These are phyloP conservation scores for Cercospora zeina DNA, from an alignment of 2,329 filamentous ascomycete genomes.

Conservation along the genomic window DNA sequence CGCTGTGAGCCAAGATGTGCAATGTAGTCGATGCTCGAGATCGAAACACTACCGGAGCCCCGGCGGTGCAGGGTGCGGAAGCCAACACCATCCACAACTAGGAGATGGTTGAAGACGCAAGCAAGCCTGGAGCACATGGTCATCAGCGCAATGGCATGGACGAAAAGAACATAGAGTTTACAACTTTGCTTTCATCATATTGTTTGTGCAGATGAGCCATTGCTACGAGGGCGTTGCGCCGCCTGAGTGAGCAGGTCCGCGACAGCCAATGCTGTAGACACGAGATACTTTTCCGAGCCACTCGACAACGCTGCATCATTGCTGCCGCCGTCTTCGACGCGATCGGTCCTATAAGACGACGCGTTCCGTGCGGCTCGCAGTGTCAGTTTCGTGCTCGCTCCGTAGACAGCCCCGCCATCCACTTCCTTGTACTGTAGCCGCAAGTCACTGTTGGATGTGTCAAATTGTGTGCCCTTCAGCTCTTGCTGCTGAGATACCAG, in stretches of 20 bases:
- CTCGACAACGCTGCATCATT: background rate
- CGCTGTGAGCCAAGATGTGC: background rate
- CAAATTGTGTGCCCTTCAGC: background rate
- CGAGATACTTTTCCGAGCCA: background rate
- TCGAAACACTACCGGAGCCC: background rate
- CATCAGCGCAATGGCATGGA: background rate
- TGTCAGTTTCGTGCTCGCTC: constrained; percentile 18
- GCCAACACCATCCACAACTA: background rate
- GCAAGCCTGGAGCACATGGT: background rate
- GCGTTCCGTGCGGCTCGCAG: constrained; percentile 2
- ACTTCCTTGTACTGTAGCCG: constrained; percentile 24
- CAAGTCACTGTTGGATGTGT: constrained; percentile 6
- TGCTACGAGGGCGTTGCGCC: background rate
- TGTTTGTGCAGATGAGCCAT: background rate
- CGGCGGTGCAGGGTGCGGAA: background rate
- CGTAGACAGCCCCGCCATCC: constrained; percentile 28
- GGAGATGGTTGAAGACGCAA: background rate
- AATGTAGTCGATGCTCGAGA: background rate
- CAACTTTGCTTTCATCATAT: background rate
- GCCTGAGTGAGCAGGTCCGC: constrained; percentile 8
- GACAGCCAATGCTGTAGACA: constrained; percentile 1
- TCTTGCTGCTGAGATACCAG: background rate
- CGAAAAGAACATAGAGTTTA: background rate
- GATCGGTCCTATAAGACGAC: too few species aligned
- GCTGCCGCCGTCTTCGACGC: background rate